Conservation (phyloP, 176 grass and related monocot species). For the Pontederia paniculata region DNA sequence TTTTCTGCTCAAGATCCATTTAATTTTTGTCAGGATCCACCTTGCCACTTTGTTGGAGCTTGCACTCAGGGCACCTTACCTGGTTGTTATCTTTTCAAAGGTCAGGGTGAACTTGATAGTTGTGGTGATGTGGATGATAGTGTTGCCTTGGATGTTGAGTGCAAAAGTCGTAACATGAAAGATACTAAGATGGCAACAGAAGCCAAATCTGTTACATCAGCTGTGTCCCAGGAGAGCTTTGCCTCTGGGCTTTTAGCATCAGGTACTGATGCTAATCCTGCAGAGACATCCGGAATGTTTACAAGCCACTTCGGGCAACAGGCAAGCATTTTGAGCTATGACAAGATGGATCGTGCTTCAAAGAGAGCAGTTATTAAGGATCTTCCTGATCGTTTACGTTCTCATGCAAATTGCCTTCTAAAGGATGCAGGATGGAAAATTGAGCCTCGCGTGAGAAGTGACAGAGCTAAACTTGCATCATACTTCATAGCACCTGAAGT, state of each 20-base stretch:
- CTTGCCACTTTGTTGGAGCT: slow-evolving; percentile 6
- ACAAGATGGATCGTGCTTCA: slow-evolving; percentile 16
- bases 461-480: slow-evolving; percentile 74
- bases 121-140: slow-evolving; percentile 29
- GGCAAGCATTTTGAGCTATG: slow-evolving; percentile 24
- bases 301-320: slow-evolving; percentile 26
- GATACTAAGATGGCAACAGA: slow-evolving; percentile 13
- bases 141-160: slow-evolving; percentile 39
- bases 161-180: slow-evolving; percentile 18
- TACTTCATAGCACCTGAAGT: slow-evolving; percentile 72
- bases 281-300: slow-evolving; percentile 13
- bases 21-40: background rate
- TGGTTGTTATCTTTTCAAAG: background rate
- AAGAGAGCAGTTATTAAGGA: slow-evolving; percentile 58
- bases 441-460: slow-evolving; percentile 78
- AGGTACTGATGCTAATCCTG: slow-evolving; percentile 10
- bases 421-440: slow-evolving; percentile 88
- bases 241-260: slow-evolving; percentile 21
- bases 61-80: background rate
- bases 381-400: slow-evolving; percentile 68
- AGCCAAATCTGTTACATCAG: slow-evolving; percentile 12
- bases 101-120: slow-evolving; percentile 28
- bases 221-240: slow-evolving; percentile 27
- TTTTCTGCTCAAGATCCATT: background rate
- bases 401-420: slow-evolving; percentile 58